Evolutionary conservation across 345 rosid species (phyloP), one percentile per base, ranked within the genome.

Genomic region (Populus simonii): DNA sequence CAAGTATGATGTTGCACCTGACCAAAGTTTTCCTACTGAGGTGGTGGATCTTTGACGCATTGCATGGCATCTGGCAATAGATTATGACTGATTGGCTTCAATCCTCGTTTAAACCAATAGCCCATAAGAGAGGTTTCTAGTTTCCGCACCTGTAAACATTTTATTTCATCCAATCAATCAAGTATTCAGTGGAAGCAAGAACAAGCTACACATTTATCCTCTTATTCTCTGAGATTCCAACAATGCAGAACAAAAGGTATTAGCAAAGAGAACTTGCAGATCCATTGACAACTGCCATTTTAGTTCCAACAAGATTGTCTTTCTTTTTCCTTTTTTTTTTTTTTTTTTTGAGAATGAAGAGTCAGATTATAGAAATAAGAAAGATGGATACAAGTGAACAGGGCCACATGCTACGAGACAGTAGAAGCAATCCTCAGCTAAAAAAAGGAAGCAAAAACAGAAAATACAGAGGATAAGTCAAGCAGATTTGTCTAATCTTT

Each of bases 81-180:
- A 85, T 65, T 65, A 76, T 92, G 93, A 83, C 83, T 80, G 74
- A 79, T 78, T 35, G 98, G 97, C 86, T 85, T 89, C 86, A 89
- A 66, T 62, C 97, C 97, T 85, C 82, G 88, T 71, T 88, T 84
- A 79, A 83, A 74, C 97, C 97, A 94, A 80, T 61, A 73, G 49
- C 88, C 87, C 76, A 90, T 72, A 67, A 94, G 85, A 35, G 75
- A 74, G 71, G 84, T 63, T 85, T 94, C 99, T 76, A 96, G 85
- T 80, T 90, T 96, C 83, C 99, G 90, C 68, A 92, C 98, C 99
- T 93, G 95, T 78, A 73, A 80, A 72, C 6, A 79, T 15, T 36
- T 10, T 5, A 70, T 71, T 62, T 16, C 45, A 51, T 73, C 27
- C 11, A 47, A 74, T 76, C 71, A 78, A 74, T 27, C 49, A 71